Percentiles rank a stretch among this genome's conserved stretches.
phyloP scores from a whole-genome alignment of 2,329 filamentous ascomycete genomes.

The Exserohilum rostratum region DNA sequence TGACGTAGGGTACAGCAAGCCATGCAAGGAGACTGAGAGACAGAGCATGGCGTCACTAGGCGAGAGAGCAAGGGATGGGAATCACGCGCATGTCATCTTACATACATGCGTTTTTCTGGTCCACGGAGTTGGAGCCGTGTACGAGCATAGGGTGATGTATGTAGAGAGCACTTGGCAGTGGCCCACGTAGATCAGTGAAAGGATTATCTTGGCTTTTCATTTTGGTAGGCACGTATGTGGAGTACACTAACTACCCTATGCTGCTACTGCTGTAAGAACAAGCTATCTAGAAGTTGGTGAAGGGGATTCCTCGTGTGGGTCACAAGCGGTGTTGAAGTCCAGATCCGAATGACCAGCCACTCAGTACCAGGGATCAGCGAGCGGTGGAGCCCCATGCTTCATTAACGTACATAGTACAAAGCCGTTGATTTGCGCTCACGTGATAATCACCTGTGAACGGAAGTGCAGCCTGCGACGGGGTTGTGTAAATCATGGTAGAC shows the following conservation, averaged over 20 bases:
- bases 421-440: not conserved
- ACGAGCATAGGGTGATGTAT: not conserved
- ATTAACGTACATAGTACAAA: not conserved
- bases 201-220: no score
- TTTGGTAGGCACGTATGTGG: not conserved
- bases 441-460: not conserved
- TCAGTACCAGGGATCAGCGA: not conserved
- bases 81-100: no score
- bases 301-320: not conserved
- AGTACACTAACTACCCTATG: not conserved
- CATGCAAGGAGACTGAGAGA: no score
- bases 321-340: not conserved
- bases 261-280: not conserved
- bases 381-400: not conserved
- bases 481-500: constrained; percentile 14
- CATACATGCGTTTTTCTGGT: not conserved
- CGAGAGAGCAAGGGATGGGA: no score
- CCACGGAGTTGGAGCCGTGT: no score
- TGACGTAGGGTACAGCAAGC: no score
- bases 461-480: constrained; percentile 3
- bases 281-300: not conserved
- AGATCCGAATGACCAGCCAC: not conserved
- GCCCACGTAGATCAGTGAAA: no score
- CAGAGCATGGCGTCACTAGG: no score
- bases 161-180: not conserved